These are phyloP conservation scores for Zygosaccharomyces bailii DNA, from an alignment of 805 yeast genomes.

Conservation along the genomic window DNA sequence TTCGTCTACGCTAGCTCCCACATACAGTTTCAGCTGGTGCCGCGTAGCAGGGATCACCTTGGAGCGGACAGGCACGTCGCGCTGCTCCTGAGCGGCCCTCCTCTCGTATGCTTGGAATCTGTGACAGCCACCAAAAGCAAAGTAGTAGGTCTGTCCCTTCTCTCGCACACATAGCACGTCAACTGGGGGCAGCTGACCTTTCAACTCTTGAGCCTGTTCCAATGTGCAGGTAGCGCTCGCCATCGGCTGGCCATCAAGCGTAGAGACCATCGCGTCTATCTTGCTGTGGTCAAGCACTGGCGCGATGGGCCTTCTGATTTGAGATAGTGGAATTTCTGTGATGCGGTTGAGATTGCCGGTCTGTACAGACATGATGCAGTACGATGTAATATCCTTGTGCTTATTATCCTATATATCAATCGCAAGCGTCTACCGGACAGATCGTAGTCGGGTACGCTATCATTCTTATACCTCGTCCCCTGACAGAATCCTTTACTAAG, in stretches of 20 bases:
- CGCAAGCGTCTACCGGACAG: too few species aligned
- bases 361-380: conserved; percentile 63
- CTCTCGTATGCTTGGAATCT: conserved; percentile 82
- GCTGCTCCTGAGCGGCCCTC: conserved; percentile 36
- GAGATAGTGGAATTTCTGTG: conserved; percentile 58
- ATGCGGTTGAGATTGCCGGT: conserved; percentile 50
- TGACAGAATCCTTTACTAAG: background rate
- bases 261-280: conserved; percentile 75
- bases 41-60: conserved; percentile 73
- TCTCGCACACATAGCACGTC: conserved; percentile 71
- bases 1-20: conserved; percentile 49
- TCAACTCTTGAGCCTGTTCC: conserved; percentile 36
- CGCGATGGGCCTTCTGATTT: conserved; percentile 77
- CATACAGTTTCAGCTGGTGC: conserved; percentile 60
- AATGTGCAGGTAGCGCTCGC: conserved; percentile 58
- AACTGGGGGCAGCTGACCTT: conserved; percentile 75
- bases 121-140: conserved; percentile 91
- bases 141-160: conserved; percentile 57
- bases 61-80: conserved; percentile 54
- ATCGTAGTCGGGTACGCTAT: too few species aligned
- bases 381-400: too few species aligned
- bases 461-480: too few species aligned
- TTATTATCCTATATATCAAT: too few species aligned
- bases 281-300: conserved; percentile 75
- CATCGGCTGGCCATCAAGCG: conserved; percentile 59